Percentiles rank a stretch among this genome's conserved stretches.
Conservation (phyloP, 768 basidiomycete genomes). For the Tylopilus felleus region DNA sequence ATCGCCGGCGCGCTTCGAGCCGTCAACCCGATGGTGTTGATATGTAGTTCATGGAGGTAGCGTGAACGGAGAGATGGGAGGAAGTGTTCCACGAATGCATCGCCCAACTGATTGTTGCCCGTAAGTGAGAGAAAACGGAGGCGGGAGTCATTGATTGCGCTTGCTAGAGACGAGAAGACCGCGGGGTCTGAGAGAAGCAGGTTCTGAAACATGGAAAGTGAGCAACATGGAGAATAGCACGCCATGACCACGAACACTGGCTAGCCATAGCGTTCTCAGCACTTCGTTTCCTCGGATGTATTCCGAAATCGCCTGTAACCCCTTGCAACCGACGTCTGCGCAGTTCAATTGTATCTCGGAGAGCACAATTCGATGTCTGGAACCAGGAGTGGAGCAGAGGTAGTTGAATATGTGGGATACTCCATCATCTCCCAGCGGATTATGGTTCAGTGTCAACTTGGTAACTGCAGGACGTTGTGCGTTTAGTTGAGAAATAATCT, state of each 20-base stretch:
- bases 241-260: constrained; percentile 43
- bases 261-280: constrained; percentile 48
- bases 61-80: constrained; percentile 47
- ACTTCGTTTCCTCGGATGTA: constrained; percentile 47
- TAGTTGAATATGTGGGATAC: constrained; percentile 51
- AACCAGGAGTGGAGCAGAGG: constrained; percentile 47
- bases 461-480: constrained; percentile 41
- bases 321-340: constrained; percentile 51
- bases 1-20: constrained; percentile 42
- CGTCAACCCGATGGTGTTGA: constrained; percentile 49
- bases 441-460: constrained; percentile 54
- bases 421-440: constrained; percentile 56
- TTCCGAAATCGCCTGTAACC: constrained; percentile 47
- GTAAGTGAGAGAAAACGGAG: constrained; percentile 51
- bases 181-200: constrained; percentile 36
- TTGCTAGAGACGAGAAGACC: constrained; percentile 39
- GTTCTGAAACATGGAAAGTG: constrained; percentile 36
- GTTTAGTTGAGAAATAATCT: constrained; percentile 46
- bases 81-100: constrained; percentile 48
- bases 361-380: constrained; percentile 39
- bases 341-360: constrained; percentile 55
- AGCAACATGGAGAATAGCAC: background rate
- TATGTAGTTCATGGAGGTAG: constrained; percentile 48
- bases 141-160: constrained; percentile 51
- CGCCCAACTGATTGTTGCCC: constrained; percentile 45